Conservation (phyloP, 2,329 filamentous ascomycete species). For the Tolypocladium cylindrosporum region DNA sequence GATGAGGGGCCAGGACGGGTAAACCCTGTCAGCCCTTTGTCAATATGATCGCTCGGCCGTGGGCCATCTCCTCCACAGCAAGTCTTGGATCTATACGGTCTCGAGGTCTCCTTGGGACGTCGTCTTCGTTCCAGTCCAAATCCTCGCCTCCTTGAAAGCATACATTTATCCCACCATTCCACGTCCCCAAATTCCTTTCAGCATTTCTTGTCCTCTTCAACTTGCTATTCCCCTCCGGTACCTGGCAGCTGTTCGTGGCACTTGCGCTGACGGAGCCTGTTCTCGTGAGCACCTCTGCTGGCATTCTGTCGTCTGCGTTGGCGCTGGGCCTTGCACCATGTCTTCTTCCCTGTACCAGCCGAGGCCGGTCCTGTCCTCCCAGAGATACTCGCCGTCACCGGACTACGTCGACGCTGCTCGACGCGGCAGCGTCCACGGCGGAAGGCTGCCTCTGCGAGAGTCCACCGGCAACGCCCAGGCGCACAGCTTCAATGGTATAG, state of each 20-base stretch:
- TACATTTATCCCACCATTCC: constrained; percentile 34
- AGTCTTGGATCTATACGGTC: constrained; percentile 29
- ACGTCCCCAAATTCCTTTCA: constrained; percentile 32
- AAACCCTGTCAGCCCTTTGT: constrained; percentile 22
- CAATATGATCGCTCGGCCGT: constrained; percentile 19
- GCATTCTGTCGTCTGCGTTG: constrained; percentile 19
- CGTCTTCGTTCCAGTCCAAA: constrained; percentile 26
- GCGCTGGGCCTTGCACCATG: constrained; percentile 17
- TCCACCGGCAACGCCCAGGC: constrained; percentile 42
- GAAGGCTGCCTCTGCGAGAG: constrained; percentile 39
- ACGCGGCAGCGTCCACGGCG: constrained; percentile 25
- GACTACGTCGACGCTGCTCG: constrained; percentile 35
- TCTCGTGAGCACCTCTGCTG: constrained; percentile 16
- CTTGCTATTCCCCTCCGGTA: constrained; percentile 20
- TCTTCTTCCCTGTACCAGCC: constrained; percentile 28
- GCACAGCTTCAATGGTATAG: constrained; percentile 28
- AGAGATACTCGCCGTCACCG: constrained; percentile 36
- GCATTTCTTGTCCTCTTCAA: constrained; percentile 30
- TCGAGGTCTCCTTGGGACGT: constrained; percentile 18
- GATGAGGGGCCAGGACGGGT: constrained; percentile 9
- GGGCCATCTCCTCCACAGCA: constrained; percentile 19
- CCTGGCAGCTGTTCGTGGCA: constrained; percentile 17
- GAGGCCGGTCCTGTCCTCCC: constrained; percentile 38
- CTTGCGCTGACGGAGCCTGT: constrained; percentile 15
- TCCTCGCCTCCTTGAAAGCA: constrained; percentile 21